These are phyloP conservation scores for Coemansia sp. DNA, from an alignment of 192 early-diverging fungal species.

Conservation along the genomic window DNA sequence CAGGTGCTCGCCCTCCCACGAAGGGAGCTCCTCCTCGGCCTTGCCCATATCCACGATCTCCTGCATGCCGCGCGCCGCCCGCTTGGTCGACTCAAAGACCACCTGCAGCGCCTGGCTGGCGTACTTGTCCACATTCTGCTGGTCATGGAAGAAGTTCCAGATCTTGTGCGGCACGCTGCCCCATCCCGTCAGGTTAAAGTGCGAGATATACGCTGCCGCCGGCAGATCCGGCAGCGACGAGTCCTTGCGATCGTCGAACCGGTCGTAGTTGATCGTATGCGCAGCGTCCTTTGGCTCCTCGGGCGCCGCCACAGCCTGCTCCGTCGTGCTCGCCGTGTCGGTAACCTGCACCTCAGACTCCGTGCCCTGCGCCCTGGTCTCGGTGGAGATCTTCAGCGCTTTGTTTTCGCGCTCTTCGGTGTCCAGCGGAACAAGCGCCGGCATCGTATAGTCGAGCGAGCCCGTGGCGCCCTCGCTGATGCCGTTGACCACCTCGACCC, in stretches of 20 bases:
- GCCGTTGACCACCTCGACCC: constrained; percentile 48
- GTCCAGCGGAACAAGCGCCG: constrained; percentile 29
- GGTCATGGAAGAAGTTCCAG: constrained; percentile 53
- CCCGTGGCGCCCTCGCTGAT: constrained; percentile 44
- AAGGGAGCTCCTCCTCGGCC: constrained; percentile 27
- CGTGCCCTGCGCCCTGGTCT: constrained; percentile 6
- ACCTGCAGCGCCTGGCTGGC: constrained; percentile 50
- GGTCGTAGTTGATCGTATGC: constrained; percentile 41
- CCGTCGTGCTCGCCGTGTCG: constrained; percentile 18
- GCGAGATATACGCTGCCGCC: constrained; percentile 42
- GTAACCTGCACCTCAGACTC: constrained; percentile 16
- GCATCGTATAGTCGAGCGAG: constrained; percentile 38
- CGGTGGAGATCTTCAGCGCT: constrained; percentile 20
- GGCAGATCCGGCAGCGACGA: constrained; percentile 23
- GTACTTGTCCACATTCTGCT: constrained; percentile 50
- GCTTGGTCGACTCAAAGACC: constrained; percentile 40
- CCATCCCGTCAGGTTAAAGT: constrained; percentile 44
- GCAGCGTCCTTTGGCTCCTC: constrained; percentile 1
- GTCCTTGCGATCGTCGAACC: constrained; percentile 18
- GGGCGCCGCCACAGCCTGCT: not conserved
- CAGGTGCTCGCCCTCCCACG: constrained; percentile 38
- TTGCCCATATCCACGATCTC: constrained; percentile 41
- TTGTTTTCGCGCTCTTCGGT: constrained; percentile 19
- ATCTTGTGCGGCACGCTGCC: constrained; percentile 38
- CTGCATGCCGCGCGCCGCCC: constrained; percentile 16